Evolutionary conservation across 129 eudicot species (phyloP).

Genomic region (Saussurea involucrata): DNA sequence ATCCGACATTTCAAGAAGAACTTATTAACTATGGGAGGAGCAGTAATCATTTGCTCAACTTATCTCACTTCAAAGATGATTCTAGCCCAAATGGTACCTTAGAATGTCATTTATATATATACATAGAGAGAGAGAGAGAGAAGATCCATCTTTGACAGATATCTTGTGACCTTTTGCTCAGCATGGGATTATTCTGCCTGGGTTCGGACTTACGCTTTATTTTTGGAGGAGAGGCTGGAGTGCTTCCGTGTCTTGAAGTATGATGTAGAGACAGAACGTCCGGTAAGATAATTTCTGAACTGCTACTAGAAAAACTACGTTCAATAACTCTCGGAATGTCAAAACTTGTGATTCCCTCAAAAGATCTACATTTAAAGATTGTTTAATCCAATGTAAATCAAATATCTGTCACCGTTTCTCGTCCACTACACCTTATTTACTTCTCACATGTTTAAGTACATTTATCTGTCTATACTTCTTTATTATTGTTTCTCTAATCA

Average conservation of each 20-base stretch:
- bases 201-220: conserved; percentile 80
- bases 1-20: conserved; percentile 80
- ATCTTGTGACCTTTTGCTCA: conserved; percentile 23
- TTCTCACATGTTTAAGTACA: not conserved
- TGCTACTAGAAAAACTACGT: not conserved
- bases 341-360: not conserved
- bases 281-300: conserved; percentile 33
- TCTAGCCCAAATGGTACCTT: conserved; percentile 73
- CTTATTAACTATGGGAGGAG: conserved; percentile 54
- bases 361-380: not conserved
- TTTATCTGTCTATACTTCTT: not conserved
- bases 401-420: not conserved
- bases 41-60: conserved; percentile 64
- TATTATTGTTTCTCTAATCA: not conserved
- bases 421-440: not conserved
- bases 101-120: not conserved
- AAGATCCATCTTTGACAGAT: not conserved
- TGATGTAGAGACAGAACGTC: conserved; percentile 69
- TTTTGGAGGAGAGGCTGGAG: conserved; percentile 77
- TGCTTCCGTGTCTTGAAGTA: conserved; percentile 75
- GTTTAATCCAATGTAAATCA: not conserved
- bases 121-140: not conserved
- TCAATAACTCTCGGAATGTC: not conserved
- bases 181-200: conserved; percentile 97
- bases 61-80: conserved; percentile 85